Percentiles rank a stretch among this genome's conserved stretches.
Evolutionary conservation across 768 basidiomycete species (phyloP).

Genomic region (Hysterangium stoloniferum): DNA sequence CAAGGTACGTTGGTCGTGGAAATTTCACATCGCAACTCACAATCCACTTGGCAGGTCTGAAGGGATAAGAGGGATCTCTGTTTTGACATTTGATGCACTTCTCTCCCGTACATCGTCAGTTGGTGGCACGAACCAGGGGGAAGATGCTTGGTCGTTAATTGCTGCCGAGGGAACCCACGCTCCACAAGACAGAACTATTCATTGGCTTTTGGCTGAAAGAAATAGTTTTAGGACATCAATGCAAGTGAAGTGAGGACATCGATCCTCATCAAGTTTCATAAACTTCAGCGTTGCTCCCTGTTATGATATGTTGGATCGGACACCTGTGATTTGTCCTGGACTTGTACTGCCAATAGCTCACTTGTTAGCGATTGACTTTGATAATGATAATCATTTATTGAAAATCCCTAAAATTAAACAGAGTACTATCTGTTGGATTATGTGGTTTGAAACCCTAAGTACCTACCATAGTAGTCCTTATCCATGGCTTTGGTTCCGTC

Average conservation of each 20-base stretch:
- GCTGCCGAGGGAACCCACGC: background rate
- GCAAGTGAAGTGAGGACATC: no score
- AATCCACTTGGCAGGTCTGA: background rate
- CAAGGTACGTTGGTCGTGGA: background rate
- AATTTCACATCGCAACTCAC: background rate
- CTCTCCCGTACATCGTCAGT: background rate
- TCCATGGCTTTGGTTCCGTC: no score
- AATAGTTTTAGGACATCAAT: no score
- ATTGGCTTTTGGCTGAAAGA: background rate
- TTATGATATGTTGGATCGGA: no score
- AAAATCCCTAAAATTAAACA: no score
- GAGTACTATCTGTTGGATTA: no score
- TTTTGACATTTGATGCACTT: background rate
- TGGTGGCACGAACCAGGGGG: background rate
- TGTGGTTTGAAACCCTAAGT: no score
- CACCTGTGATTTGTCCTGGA: background rate
- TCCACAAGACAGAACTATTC: background rate
- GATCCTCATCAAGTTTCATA: no score
- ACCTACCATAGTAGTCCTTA: no score
- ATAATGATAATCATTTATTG: no score
- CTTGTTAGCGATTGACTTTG: background rate
- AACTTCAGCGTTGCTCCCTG: no score
- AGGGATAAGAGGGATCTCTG: background rate
- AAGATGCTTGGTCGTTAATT: conserved; percentile 4
- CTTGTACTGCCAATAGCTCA: background rate